Evolutionary conservation across 495 filamentous ascomycete species (phyloP), one percentile per base, ranked within the genome.

Genomic region (Friedmanniomyces simplex): DNA sequence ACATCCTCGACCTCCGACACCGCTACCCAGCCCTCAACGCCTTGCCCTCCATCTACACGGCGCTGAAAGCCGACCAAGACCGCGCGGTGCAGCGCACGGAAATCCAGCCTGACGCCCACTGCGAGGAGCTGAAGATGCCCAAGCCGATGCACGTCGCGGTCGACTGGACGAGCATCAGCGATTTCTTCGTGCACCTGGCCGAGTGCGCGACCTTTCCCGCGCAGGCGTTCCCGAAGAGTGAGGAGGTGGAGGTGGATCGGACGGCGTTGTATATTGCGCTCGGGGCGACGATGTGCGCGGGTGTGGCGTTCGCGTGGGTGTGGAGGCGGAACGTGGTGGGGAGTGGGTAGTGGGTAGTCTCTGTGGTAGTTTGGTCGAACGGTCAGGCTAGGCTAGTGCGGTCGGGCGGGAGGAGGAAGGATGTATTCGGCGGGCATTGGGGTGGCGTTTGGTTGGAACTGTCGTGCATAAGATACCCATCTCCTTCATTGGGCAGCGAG

Each of bases 11-110:
- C 24, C 79, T 97, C 24, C 81, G 90, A 49, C 66, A 69, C 45
- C 82, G 83, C 56, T 86, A 89, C 60, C 84, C 88, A 0, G 83
- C 93, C 50, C 76, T 98, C 12, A 87, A 95, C 61, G 83, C 88
- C 34, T 74, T 97, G 18, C 94, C 93, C 0, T 84, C 88, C 24
- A 80, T 98, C 10, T 98, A 93, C 68, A 84, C 89, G 18, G 93
- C 91, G 0, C 74, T 96, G 54, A 98, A 98, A 66, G 93, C 93
- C 1, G 93, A 98, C 68, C 77, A 83, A 50, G 93, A 98, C 68
- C 93, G 93, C 65, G 94, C 90, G 1, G 95, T 87, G 16, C 93
- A 98, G 72, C 79, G 91, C 49, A 84, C 84, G 36, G 90, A 97
- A 70, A 71, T 83, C 59, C 93, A 98, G 70, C 93, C 93, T 3